These are phyloP conservation scores for Verbena officinalis DNA, from an alignment of 257 asterid genomes.

Conservation along the genomic window DNA sequence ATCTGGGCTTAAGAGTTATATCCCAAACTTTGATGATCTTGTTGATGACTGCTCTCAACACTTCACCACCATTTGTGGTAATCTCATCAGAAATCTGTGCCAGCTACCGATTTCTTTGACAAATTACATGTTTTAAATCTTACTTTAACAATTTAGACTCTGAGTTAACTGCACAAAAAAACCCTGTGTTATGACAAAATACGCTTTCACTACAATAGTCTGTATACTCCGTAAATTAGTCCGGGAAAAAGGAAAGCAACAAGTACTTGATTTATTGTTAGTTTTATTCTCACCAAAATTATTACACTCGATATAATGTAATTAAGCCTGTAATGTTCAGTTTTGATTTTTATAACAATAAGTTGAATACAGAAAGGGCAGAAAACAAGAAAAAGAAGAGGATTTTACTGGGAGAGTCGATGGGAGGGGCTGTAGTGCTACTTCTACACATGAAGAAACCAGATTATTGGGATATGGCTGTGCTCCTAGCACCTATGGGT, in stretches of 20 bases:
- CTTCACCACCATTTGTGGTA: conserved; percentile 56
- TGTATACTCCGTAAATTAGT: too few relatives aligned
- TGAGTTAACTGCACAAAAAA: too few relatives aligned
- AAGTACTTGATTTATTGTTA: too few relatives aligned
- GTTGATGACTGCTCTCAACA: conserved; percentile 54
- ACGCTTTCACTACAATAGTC: too few relatives aligned
- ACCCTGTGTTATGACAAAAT: too few relatives aligned
- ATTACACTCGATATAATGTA: too few relatives aligned
- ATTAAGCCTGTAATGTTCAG: background rate
- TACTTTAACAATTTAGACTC: too few relatives aligned
- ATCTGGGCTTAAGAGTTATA: conserved; percentile 50
- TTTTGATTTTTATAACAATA: background rate
- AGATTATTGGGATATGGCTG: conserved; percentile 67
- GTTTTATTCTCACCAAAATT: too few relatives aligned
- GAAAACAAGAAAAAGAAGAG: conserved; percentile 60
- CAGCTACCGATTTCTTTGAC: too few relatives aligned
- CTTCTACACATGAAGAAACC: conserved; percentile 61
- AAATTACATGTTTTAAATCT: too few relatives aligned
- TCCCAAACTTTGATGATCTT: conserved; percentile 52
- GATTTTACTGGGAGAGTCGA: conserved; percentile 72
- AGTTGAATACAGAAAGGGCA: conserved; percentile 38
- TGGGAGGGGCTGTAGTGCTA: conserved; percentile 73
- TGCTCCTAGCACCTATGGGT: conserved; percentile 69
- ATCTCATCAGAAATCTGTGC: too few relatives aligned
- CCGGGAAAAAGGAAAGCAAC: too few relatives aligned